Percentiles rank a stretch among this genome's conserved stretches.
phyloP scores from a whole-genome alignment of 1,139 yeast genomes.

The Candida dubliniensis region DNA sequence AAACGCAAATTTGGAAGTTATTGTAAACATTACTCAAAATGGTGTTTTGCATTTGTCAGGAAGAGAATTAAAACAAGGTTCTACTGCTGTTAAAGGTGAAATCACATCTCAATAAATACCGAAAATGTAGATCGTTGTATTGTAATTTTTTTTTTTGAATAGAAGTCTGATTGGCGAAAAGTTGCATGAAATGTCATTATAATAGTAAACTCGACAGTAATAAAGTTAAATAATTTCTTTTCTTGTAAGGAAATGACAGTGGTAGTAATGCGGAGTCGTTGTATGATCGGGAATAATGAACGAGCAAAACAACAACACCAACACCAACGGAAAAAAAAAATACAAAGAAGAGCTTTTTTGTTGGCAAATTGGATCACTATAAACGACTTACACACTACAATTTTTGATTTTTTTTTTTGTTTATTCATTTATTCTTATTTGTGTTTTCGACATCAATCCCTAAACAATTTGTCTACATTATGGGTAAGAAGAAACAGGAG shows the following conservation, averaged over 20 bases:
- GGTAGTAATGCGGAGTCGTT: too few species aligned
- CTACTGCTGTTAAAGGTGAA: slow-evolving; percentile 53
- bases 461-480: slow-evolving; percentile 10
- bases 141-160: not conserved
- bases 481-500: slow-evolving; percentile 52
- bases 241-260: too few species aligned
- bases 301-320: too few species aligned
- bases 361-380: not conserved
- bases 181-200: too few species aligned
- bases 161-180: too few species aligned
- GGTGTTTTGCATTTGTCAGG: slow-evolving; percentile 82
- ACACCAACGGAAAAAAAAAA: too few species aligned
- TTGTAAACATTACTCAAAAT: slow-evolving; percentile 80
- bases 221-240: too few species aligned
- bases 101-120: slow-evolving; percentile 19
- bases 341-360: too few species aligned
- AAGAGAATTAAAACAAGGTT: slow-evolving; percentile 76
- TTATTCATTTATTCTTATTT: not conserved
- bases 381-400: not conserved
- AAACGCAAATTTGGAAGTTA: slow-evolving; percentile 71
- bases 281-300: too few species aligned
- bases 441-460: not conserved
- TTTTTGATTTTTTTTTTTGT: not conserved
- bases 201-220: too few species aligned
- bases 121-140: slow-evolving; percentile 1